Evolutionary conservation across 2,329 filamentous ascomycete genomes (phyloP).

Genomic region (Fusarium sublunatum): DNA sequence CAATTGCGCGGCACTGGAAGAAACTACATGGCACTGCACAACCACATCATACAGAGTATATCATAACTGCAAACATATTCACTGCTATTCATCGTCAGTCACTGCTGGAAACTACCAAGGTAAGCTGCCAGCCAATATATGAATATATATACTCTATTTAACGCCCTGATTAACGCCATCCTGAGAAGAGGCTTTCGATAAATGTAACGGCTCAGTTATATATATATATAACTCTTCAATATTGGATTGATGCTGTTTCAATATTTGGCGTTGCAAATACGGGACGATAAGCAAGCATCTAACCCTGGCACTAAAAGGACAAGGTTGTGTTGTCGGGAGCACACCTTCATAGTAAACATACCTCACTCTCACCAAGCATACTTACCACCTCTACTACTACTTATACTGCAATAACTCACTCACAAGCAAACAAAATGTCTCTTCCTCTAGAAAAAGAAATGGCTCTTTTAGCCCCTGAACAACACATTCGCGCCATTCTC

Average conservation of each 20-base stretch:
- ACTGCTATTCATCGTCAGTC: too few species aligned
- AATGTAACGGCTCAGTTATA: not conserved
- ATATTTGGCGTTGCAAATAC: slow-evolving; percentile 13
- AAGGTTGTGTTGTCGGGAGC: not conserved
- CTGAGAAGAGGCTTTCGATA: not conserved
- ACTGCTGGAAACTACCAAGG: not conserved
- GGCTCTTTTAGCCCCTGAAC: slow-evolving; percentile 24
- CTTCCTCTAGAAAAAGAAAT: slow-evolving; percentile 11
- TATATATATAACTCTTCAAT: not conserved
- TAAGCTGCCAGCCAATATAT: not conserved
- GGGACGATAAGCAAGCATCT: slow-evolving; percentile 2
- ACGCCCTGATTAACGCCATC: not conserved
- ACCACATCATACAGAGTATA: not conserved
- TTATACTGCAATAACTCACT: not conserved
- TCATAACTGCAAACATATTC: not conserved
- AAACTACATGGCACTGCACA: too few species aligned
- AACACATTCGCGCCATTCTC: slow-evolving; percentile 35
- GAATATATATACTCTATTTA: not conserved
- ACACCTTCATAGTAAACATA: not conserved
- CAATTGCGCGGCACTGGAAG: too few species aligned
- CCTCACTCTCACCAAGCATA: not conserved
- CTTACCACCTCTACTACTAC: too few species aligned
- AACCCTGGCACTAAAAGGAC: not conserved
- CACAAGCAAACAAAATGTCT: slow-evolving; percentile 6
- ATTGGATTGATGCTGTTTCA: slow-evolving; percentile 1